Conservation (phyloP, 139 green algal genomes). For the Chlamydomonas eustigma region DNA sequence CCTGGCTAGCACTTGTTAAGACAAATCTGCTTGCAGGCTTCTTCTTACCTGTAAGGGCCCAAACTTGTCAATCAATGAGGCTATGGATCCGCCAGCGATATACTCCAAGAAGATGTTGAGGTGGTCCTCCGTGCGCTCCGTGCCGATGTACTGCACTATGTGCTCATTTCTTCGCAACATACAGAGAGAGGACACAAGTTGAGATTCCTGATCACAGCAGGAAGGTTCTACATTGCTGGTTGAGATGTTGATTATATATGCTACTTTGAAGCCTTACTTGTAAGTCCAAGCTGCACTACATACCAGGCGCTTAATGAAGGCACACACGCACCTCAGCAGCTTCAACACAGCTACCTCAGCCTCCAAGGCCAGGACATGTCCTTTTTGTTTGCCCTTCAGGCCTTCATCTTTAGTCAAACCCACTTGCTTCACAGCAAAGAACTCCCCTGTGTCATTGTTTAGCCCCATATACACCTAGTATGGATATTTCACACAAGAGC, state of each 20-base stretch:
- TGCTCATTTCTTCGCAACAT: constrained; percentile 42
- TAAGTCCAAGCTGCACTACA: too few relatives aligned
- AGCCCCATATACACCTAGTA: constrained; percentile 65
- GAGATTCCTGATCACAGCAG: neutral
- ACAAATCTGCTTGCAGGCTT: constrained; percentile 2
- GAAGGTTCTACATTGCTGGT: too few relatives aligned
- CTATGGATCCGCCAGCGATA: constrained; percentile 90
- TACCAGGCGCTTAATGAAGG: too few relatives aligned
- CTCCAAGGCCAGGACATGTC: constrained; percentile 76
- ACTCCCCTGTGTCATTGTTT: constrained; percentile 85
- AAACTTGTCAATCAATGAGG: constrained; percentile 83
- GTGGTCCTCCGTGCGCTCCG: constrained; percentile 54
- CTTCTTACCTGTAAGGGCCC: constrained; percentile 15
- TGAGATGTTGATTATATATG: too few relatives aligned
- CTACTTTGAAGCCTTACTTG: too few relatives aligned
- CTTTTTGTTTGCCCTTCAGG: constrained; percentile 41
- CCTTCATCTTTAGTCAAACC: constrained; percentile 50
- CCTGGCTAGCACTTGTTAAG: too few relatives aligned
- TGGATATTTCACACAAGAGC: too few relatives aligned
- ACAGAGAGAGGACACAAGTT: neutral
- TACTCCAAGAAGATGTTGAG: constrained; percentile 99
- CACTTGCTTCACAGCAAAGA: constrained; percentile 94
- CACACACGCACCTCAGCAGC: constrained; percentile 41
- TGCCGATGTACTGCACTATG: constrained; percentile 94
- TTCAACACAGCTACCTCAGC: constrained; percentile 80